A percentile compares a stretch with the other conserved stretches of the same genome.
These are phyloP conservation scores for Medicago lupulina DNA, from an alignment of 306 rosid genomes.

Conservation along the genomic window DNA sequence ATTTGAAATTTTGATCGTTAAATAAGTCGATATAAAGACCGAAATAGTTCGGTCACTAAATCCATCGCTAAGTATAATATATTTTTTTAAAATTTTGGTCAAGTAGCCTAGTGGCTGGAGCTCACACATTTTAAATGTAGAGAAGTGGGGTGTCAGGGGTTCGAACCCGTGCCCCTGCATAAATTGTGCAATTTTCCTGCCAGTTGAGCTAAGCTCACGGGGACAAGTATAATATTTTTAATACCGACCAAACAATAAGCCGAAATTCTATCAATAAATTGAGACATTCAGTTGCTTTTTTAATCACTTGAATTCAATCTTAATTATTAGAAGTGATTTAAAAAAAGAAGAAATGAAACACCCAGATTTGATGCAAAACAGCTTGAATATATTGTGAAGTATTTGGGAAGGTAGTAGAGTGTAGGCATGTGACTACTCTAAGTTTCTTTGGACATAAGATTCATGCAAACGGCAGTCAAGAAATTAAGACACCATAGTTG, in stretches of 20 bases:
- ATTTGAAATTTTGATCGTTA: no score
- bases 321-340: no score
- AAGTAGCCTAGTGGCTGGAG: no score
- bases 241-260: neutral
- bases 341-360: neutral
- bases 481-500: constrained; percentile 40
- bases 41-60: neutral
- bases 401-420: neutral
- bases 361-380: constrained; percentile 20
- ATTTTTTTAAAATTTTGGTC: no score
- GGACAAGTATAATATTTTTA: neutral
- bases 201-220: no score
- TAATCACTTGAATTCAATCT: no score
- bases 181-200: no score
- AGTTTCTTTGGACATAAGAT: constrained; percentile 52
- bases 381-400: constrained; percentile 33
- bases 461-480: constrained; percentile 34
- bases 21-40: no score
- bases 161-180: no score
- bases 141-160: no score
- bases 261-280: neutral
- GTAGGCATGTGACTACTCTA: constrained; percentile 38
- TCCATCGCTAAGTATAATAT: neutral
- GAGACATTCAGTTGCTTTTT: neutral
- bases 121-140: no score